phyloP scores from a whole-genome alignment of 2,329 filamentous ascomycete genomes.

The Sclerotinia trifoliorum region DNA sequence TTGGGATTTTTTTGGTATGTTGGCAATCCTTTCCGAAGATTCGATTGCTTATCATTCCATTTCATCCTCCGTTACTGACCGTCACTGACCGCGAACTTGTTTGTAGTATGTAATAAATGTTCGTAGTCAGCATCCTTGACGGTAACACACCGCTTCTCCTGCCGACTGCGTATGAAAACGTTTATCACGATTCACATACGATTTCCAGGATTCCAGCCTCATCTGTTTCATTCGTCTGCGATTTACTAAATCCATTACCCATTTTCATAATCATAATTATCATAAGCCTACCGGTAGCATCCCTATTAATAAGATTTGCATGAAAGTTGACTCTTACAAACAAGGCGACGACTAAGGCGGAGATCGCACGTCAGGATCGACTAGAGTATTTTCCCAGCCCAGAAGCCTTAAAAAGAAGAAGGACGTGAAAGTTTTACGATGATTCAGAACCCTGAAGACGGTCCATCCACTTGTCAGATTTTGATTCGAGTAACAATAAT shows the following conservation, averaged over 20 bases:
- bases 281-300: neutral
- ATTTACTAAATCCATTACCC: neutral
- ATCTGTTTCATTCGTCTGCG: slow-evolving; percentile 21
- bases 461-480: slow-evolving; percentile 21
- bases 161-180: neutral
- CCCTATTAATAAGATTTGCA: neutral
- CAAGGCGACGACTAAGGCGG: neutral
- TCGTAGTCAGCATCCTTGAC: slow-evolving; percentile 15
- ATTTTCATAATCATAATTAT: neutral
- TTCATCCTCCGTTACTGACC: neutral
- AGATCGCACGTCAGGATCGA: slow-evolving; percentile 13
- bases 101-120: neutral
- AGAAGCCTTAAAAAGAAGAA: slow-evolving; percentile 1
- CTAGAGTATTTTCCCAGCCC: neutral
- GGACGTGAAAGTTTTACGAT: slow-evolving; percentile 1
- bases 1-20: no score
- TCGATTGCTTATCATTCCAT: slow-evolving; percentile 3
- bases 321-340: neutral
- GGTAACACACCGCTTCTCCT: slow-evolving; percentile 19
- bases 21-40: no score
- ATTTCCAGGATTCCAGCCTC: slow-evolving; percentile 16
- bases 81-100: neutral
- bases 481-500: slow-evolving; percentile 17
- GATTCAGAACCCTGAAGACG: slow-evolving; percentile 15
- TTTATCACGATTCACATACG: neutral